Evolutionary conservation across 257 asterid species (phyloP).

Genomic region (Vinca minor): DNA sequence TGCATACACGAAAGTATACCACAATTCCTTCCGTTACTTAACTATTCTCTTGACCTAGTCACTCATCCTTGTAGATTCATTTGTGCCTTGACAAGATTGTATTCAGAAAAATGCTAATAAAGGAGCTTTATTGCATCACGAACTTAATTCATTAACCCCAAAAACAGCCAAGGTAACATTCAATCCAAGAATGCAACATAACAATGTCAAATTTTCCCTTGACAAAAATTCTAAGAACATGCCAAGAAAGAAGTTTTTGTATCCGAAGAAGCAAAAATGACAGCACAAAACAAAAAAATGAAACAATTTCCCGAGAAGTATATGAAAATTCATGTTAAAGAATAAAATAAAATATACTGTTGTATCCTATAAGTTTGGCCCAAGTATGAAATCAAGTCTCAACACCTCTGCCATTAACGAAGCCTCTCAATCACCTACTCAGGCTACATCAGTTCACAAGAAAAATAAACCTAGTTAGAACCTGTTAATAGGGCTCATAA

Average conservation of each 20-base stretch:
- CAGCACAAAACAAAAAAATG: neutral
- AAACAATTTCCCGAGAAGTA: neutral
- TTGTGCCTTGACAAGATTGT: neutral
- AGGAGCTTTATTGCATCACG: neutral
- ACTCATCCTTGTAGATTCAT: neutral
- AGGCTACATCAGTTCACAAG: too few species aligned
- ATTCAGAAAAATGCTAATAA: neutral
- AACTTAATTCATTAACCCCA: neutral
- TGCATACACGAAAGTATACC: neutral
- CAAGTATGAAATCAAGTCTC: too few species aligned
- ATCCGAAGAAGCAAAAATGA: neutral
- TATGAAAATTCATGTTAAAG: neutral
- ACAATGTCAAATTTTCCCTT: too few species aligned
- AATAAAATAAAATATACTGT: too few species aligned
- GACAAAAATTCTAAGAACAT: too few species aligned
- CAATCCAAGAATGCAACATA: too few species aligned
- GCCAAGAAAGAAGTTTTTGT: too few species aligned
- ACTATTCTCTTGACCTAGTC: neutral
- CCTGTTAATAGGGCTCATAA: neutral
- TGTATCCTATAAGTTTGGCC: too few species aligned
- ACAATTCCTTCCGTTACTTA: neutral
- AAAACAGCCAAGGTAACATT: too few species aligned
- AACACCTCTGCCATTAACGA: too few species aligned
- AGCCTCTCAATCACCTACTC: too few species aligned
- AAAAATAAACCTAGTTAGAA: too few species aligned